Conservation (phyloP, 2,329 filamentous ascomycete genomes). For the Xenosphaeropsis pyriputrescens region DNA sequence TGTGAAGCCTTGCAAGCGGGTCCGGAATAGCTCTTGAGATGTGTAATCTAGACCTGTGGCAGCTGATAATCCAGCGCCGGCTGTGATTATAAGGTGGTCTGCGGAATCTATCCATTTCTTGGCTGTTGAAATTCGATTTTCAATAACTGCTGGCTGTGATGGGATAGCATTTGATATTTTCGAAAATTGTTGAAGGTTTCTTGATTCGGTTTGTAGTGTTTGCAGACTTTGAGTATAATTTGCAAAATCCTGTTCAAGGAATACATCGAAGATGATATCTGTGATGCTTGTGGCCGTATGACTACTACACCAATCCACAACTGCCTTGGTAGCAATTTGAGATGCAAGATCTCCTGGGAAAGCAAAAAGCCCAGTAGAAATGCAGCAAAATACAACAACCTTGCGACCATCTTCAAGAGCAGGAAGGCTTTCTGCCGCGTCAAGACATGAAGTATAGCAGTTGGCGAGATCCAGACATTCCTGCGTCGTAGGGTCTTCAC, state of each 20-base stretch:
- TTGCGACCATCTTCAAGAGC: conserved; percentile 12
- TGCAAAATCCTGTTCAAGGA: conserved; percentile 14
- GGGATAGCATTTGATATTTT: background rate
- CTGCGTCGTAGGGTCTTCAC: conserved; percentile 7
- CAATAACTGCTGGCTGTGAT: background rate
- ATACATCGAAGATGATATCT: conserved; percentile 19
- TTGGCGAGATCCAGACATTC: conserved; percentile 12
- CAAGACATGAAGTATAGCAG: conserved; percentile 18
- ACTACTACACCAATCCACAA: conserved; percentile 14
- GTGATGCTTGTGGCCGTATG: conserved; percentile 14
- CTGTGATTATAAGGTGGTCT: conserved; percentile 16
- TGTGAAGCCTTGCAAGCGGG: conserved; percentile 16
- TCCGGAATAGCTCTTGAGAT: conserved; percentile 15
- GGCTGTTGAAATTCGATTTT: background rate
- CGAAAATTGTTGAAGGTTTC: too few relatives aligned
- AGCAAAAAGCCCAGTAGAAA: conserved; percentile 21
- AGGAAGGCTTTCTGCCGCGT: conserved; percentile 13
- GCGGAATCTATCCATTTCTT: conserved; percentile 13
- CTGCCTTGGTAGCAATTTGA: conserved; percentile 14
- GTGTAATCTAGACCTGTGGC: conserved; percentile 20
- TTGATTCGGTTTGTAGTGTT: background rate
- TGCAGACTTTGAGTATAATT: conserved; percentile 9
- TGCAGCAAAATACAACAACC: conserved; percentile 18
- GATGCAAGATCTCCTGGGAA: conserved; percentile 17
- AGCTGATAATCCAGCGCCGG: conserved; percentile 20